Evolutionary conservation across 257 asterid species (phyloP).

Genomic region (Galeopsis tetrahit): DNA sequence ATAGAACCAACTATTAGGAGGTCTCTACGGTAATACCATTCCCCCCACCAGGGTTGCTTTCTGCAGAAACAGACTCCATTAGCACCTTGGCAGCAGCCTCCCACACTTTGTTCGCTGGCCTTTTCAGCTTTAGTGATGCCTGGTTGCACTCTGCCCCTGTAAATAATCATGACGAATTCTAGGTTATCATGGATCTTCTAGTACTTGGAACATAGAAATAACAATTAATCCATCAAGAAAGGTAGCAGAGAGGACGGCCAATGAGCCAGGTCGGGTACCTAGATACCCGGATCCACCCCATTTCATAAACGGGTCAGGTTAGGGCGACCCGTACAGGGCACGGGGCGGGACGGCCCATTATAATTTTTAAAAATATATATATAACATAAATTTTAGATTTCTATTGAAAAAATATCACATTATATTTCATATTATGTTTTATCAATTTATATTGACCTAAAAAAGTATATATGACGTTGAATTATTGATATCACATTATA

Average conservation of each 20-base stretch:
- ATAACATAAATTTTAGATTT: too few species aligned
- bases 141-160: conserved; percentile 93
- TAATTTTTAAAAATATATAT: too few species aligned
- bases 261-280: too few species aligned
- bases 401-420: too few species aligned
- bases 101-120: conserved; percentile 34
- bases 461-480: too few species aligned
- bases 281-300: too few species aligned
- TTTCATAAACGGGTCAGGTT: too few species aligned
- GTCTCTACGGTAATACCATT: conserved; percentile 70
- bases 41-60: conserved; percentile 63
- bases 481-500: too few species aligned
- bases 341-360: too few species aligned
- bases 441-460: too few species aligned
- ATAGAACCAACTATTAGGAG: conserved; percentile 52
- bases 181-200: not conserved
- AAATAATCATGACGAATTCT: conserved; percentile 27
- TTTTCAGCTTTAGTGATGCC: conserved; percentile 46
- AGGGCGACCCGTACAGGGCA: too few species aligned
- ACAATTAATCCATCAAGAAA: conserved; percentile 2
- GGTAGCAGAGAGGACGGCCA: not conserved
- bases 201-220: not conserved
- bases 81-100: conserved; percentile 90
- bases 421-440: too few species aligned
- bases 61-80: conserved; percentile 81